A percentile compares a stretch with the other conserved stretches of the same genome.
Evolutionary conservation across 169 alveolate species (phyloP).

Genomic region (Neospora caninum): DNA sequence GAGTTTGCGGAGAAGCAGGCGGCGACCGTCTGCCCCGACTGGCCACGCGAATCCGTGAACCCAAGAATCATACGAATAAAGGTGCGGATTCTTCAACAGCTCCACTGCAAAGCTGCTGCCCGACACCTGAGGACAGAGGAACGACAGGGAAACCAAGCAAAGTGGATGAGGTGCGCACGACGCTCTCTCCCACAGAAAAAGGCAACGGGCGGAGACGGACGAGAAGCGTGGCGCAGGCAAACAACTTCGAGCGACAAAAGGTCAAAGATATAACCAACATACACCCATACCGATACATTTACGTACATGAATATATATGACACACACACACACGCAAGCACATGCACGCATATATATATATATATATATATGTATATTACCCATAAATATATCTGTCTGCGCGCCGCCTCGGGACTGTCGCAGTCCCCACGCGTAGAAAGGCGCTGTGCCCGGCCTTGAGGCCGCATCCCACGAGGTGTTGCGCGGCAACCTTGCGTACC

Average conservation of each 20-base stretch:
- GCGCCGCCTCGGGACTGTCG: too few species aligned
- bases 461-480: too few species aligned
- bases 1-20: slow-evolving; percentile 68
- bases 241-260: not conserved
- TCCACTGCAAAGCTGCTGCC: slow-evolving; percentile 68
- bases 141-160: not conserved
- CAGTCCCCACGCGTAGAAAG: too few species aligned
- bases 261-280: not conserved
- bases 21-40: slow-evolving; percentile 73
- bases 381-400: too few species aligned
- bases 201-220: not conserved
- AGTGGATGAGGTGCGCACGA: not conserved
- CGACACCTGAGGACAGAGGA: slow-evolving; percentile 38
- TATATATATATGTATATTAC: too few species aligned
- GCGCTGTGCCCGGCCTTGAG: too few species aligned
- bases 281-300: not conserved
- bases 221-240: not conserved
- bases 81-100: slow-evolving; percentile 63
- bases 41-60: slow-evolving; percentile 62
- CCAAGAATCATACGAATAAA: slow-evolving; percentile 68
- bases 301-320: too few species aligned
- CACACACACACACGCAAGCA: too few species aligned
- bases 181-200: not conserved
- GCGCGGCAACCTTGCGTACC: too few species aligned
- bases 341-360: too few species aligned